These are phyloP conservation scores for Dorcoceras hygrometricum DNA, from an alignment of 257 asterid genomes.

Conservation along the genomic window DNA sequence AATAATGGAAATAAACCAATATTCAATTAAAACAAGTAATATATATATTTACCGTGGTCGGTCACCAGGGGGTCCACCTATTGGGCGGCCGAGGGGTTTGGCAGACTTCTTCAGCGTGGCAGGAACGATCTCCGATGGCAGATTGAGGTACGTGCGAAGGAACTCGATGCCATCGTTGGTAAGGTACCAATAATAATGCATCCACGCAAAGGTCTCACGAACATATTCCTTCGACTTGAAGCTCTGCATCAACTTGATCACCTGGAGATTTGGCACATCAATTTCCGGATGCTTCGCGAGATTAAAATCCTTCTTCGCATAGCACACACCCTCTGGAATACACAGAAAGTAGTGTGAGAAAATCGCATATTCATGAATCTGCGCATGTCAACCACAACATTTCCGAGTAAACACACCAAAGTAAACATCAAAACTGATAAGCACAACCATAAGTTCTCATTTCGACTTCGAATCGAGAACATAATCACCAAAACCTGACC, in stretches of 20 bases:
- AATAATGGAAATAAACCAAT: background rate
- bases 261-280: conserved; percentile 94
- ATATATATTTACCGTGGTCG: conserved; percentile 73
- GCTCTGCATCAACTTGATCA: conserved; percentile 97
- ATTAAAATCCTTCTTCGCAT: conserved; percentile 82
- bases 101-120: conserved; percentile 91
- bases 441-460: no score
- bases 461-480: background rate
- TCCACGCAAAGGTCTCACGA: conserved; percentile 95
- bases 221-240: conserved; percentile 89
- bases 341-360: conserved; percentile 3
- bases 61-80: conserved; percentile 88
- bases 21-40: background rate
- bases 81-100: conserved; percentile 87
- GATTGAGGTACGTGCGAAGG: conserved; percentile 76
- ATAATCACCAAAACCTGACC: conserved; percentile 27
- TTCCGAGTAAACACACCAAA: background rate
- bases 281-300: conserved; percentile 88
- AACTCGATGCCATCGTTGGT: conserved; percentile 95
- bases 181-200: conserved; percentile 91
- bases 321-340: conserved; percentile 82
- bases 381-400: background rate
- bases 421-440: background rate
- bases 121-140: conserved; percentile 90
- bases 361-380: background rate